Conservation (phyloP, 2,329 filamentous ascomycete genomes). For the Aspergillus japonicus region DNA sequence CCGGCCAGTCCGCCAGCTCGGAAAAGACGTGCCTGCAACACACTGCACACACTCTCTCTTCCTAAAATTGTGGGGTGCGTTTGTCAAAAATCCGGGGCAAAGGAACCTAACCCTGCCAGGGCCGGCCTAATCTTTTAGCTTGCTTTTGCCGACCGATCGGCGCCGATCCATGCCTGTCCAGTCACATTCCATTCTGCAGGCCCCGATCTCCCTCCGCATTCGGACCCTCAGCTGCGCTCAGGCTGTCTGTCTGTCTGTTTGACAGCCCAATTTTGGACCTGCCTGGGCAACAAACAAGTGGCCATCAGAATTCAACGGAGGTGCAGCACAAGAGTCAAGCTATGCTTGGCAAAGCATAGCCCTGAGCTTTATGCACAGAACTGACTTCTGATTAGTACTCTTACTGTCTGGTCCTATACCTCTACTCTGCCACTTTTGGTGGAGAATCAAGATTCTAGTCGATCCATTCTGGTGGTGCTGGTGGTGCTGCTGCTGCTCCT, state of each 20-base stretch:
- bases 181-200: not conserved
- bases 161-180: not conserved
- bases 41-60: too few species aligned
- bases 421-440: too few species aligned
- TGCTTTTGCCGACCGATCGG: too few species aligned
- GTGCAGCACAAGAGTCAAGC: too few species aligned
- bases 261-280: not conserved
- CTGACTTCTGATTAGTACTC: too few species aligned
- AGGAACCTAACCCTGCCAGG: not conserved
- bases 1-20: not conserved
- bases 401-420: too few species aligned
- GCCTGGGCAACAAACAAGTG: too few species aligned
- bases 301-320: too few species aligned
- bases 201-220: not conserved
- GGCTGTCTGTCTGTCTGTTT: not conserved
- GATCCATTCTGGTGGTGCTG: too few species aligned
- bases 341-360: too few species aligned
- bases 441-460: too few species aligned
- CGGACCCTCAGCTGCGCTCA: not conserved
- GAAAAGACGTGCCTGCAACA: not conserved
- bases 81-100: not conserved
- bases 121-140: not conserved
- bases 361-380: too few species aligned
- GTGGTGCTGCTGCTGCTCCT: not conserved
- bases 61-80: not conserved